phyloP scores from a whole-genome alignment of 108 stramenopile species.

The Cyclostephanos invisitatus region DNA sequence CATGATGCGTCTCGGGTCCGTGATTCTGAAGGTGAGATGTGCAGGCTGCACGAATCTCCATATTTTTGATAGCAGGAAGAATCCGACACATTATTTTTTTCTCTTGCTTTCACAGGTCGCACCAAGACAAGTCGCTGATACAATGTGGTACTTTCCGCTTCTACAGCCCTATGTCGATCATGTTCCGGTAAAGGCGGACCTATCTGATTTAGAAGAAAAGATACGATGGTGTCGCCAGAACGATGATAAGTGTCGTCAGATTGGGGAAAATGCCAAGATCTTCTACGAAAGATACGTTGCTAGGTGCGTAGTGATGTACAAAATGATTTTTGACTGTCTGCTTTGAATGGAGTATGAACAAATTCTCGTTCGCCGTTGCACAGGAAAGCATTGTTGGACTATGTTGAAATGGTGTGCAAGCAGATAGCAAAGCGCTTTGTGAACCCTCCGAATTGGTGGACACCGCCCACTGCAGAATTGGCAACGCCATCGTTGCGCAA shows the following conservation, averaged over 20 bases:
- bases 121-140: conserved; percentile 90
- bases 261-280: conserved; percentile 74
- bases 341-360: conserved; percentile 2
- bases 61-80: neutral
- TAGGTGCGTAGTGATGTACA: conserved; percentile 18
- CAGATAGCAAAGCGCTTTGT: conserved; percentile 82
- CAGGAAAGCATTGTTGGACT: conserved; percentile 87
- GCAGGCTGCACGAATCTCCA: neutral
- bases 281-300: conserved; percentile 89
- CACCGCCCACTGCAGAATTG: conserved; percentile 50
- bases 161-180: conserved; percentile 96
- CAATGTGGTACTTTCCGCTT: conserved; percentile 99
- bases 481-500: conserved; percentile 68
- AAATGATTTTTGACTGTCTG: neutral
- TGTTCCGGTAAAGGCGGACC: conserved; percentile 94
- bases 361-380: conserved; percentile 8
- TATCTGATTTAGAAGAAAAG: conserved; percentile 96
- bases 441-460: conserved; percentile 76
- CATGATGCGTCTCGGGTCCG: conserved; percentile 98
- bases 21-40: conserved; percentile 86
- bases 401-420: conserved; percentile 87
- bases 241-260: conserved; percentile 93
- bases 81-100: neutral
- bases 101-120: conserved; percentile 52
- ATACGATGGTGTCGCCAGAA: conserved; percentile 96